Conservation (phyloP, 495 filamentous ascomycete genomes). For the Pyronema domesticum region DNA sequence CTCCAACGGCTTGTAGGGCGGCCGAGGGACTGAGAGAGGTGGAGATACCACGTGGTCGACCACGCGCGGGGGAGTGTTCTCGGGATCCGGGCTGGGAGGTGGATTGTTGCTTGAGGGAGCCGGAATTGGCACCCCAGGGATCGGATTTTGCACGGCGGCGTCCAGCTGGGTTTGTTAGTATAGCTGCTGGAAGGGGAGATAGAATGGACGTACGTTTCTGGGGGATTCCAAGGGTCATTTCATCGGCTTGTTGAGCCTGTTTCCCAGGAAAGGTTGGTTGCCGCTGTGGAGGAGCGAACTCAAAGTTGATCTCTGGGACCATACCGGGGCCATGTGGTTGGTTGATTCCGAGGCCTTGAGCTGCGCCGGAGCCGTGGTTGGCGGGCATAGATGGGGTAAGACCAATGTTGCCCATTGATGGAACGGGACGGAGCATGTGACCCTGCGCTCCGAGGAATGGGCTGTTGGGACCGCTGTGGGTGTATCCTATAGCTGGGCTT, state of each 20-base stretch:
- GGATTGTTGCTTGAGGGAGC: constrained; percentile 30
- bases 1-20: constrained; percentile 31
- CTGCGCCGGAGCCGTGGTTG: constrained; percentile 1
- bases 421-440: constrained; percentile 31
- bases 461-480: constrained; percentile 32
- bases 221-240: constrained; percentile 70
- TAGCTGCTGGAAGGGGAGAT: not conserved
- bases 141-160: constrained; percentile 55
- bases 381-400: constrained; percentile 35
- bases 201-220: constrained; percentile 49
- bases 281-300: constrained; percentile 61
- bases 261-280: constrained; percentile 53
- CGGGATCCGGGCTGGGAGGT: constrained; percentile 22
- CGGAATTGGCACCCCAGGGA: constrained; percentile 36
- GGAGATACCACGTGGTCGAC: constrained; percentile 28
- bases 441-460: constrained; percentile 51
- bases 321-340: constrained; percentile 23
- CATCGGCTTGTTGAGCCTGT: constrained; percentile 36
- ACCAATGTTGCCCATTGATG: constrained; percentile 32
- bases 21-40: constrained; percentile 28
- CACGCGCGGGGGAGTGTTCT: constrained; percentile 21
- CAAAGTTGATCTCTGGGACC: constrained; percentile 73
- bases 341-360: constrained; percentile 22
- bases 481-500: constrained; percentile 25
- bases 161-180: constrained; percentile 30